Base-by-base conservation (phyloP, 2,329 filamentous ascomycete species). In the Fusarium sp. region DNA sequence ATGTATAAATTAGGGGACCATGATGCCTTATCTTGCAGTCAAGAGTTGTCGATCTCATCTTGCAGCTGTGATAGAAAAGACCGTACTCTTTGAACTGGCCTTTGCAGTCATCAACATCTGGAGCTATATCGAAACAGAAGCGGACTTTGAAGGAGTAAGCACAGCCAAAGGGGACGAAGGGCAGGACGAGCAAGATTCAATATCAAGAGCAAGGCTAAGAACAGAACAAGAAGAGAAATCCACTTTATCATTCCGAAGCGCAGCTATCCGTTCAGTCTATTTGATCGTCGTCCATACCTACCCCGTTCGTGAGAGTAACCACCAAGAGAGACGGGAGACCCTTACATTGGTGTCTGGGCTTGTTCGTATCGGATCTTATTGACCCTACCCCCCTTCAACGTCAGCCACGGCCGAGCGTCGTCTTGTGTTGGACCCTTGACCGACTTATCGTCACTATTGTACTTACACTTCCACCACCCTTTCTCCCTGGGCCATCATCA, bases 1-100 rank as follows among this genome's bases (percentile, higher is more conserved):
- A 76, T 76, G 65, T 76, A 76, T 76, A 76, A 74, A 71, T 70
- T 51, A 59, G 57, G 64, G 49, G 69, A 59, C 49, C 18, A 48
- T 37, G 56, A 51, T 67, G 70, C 67, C 51, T 68, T 50, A 46
- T 61, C 37, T 47, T 54, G 58, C n/a, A 43, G 45, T 46, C 42
- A 43, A 63, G 50, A 40, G 43, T 54, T 50, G 64, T 47, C 52
- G 66, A 71, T 70, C 70, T 67, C 54, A 74, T 73, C 67, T 66
- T 72, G 68, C 66, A 74, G 66, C 73, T 62, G 53, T 67, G 58
- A 63, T 57, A 69, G 58, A 71, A 69, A 65, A 35, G 59, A 48
- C 37, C 43, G 53, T 40, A 40, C 14, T 46, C 21, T 57, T 65
- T 53, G 45, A 37, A 56, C 41, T 64, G 64, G 20, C 48, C 52